Conservation (phyloP, 768 basidiomycete genomes). For the Pholiota molesta region DNA sequence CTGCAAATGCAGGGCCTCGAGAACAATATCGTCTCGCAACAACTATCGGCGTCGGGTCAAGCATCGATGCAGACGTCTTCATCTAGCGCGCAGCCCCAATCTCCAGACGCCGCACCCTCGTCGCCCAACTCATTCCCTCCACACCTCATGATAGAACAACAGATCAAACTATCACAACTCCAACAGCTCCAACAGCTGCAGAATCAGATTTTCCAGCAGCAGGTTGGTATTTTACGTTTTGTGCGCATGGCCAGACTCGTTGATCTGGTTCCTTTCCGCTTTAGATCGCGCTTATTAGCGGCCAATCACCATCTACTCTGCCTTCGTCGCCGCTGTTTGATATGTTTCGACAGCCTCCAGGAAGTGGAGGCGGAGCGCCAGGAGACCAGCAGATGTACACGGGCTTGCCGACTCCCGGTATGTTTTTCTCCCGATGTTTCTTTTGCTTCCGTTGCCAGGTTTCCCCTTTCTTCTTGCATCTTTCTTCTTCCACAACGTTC, state of each 20-base stretch:
- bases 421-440: slow-evolving; percentile 9
- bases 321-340: slow-evolving; percentile 32
- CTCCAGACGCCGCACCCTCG: slow-evolving; percentile 1
- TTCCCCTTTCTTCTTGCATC: background rate
- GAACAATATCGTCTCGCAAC: slow-evolving; percentile 25
- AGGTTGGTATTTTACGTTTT: slow-evolving; percentile 50
- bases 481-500: background rate
- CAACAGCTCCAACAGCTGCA: slow-evolving; percentile 80
- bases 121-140: slow-evolving; percentile 28
- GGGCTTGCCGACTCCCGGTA: slow-evolving; percentile 38
- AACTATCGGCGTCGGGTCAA: slow-evolving; percentile 12
- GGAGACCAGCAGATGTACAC: slow-evolving; percentile 47
- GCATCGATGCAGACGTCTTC: background rate
- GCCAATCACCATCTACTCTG: slow-evolving; percentile 41
- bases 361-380: slow-evolving; percentile 19
- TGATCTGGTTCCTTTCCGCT: slow-evolving; percentile 11
- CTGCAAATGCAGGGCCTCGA: slow-evolving; percentile 54
- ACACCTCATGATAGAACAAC: slow-evolving; percentile 67
- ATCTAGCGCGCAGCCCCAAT: background rate
- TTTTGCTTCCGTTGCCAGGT: slow-evolving; percentile 3
- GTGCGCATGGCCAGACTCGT: slow-evolving; percentile 2
- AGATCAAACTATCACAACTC: slow-evolving; percentile 76
- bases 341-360: slow-evolving; percentile 19
- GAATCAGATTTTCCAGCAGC: slow-evolving; percentile 87
- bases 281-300: slow-evolving; percentile 72